These are phyloP conservation scores for Xylaria grammica DNA, from an alignment of 495 filamentous ascomycete genomes.

Conservation along the genomic window DNA sequence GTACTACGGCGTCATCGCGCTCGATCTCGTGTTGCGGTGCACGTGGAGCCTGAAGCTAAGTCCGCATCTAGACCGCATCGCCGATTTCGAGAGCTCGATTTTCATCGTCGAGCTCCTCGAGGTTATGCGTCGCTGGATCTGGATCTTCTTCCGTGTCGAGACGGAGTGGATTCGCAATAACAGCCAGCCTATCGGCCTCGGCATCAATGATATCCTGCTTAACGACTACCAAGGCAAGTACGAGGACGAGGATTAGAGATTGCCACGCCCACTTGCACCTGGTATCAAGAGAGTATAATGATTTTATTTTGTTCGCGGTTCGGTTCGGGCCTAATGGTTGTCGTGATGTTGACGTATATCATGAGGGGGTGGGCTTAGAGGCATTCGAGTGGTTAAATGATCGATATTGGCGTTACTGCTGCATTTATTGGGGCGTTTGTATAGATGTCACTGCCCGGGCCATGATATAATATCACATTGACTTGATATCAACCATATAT, in stretches of 20 bases:
- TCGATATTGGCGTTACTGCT: constrained; percentile 14
- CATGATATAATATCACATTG: constrained; percentile 2
- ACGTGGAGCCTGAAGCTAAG: constrained; percentile 88
- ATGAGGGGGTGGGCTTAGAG: constrained; percentile 15
- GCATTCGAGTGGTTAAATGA: background rate
- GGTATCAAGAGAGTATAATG: constrained; percentile 1
- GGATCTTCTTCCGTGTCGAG: constrained; percentile 95
- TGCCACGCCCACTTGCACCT: constrained; percentile 1
- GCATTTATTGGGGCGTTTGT: constrained; percentile 23
- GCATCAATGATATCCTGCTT: constrained; percentile 50
- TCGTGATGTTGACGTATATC: constrained; percentile 10
- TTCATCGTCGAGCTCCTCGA: constrained; percentile 89
- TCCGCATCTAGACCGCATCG: constrained; percentile 77
- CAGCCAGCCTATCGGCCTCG: constrained; percentile 35
- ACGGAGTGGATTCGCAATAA: constrained; percentile 76
- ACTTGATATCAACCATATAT: background rate
- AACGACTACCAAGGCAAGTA: constrained; percentile 49
- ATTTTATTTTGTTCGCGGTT: background rate
- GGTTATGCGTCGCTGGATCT: constrained; percentile 88
- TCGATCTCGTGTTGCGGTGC: constrained; percentile 82
- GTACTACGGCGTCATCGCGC: constrained; percentile 81
- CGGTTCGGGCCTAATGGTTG: constrained; percentile 1
- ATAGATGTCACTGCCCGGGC: constrained; percentile 10
- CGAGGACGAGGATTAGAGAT: constrained; percentile 47
- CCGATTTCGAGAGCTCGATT: constrained; percentile 80